A percentile compares a stretch with the other conserved stretches of the same genome.
These are phyloP conservation scores for Wickerhamiella brachini DNA, from an alignment of 805 yeast genomes.

Conservation along the genomic window DNA sequence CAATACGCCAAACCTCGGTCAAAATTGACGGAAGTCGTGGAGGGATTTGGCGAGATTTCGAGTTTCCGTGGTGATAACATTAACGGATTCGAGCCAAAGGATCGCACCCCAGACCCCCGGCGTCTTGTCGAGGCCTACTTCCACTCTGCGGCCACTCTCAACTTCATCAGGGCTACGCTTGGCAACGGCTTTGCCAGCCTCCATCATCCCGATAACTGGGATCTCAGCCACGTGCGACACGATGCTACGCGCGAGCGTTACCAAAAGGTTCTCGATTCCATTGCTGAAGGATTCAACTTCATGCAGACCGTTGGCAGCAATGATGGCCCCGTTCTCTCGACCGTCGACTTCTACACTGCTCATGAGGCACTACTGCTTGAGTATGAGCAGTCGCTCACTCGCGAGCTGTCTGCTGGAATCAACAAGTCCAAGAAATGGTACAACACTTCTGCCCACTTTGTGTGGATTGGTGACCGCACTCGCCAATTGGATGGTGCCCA, in stretches of 20 bases:
- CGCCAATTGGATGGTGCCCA: slow-evolving; percentile 33
- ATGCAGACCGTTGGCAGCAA: slow-evolving; percentile 30
- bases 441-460: slow-evolving; percentile 31
- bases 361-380: slow-evolving; percentile 32
- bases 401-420: slow-evolving; percentile 12
- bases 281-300: slow-evolving; percentile 27
- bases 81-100: slow-evolving; percentile 28
- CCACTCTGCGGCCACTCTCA: slow-evolving; percentile 33
- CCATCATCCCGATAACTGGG: slow-evolving; percentile 29
- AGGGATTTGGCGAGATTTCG: slow-evolving; percentile 27
- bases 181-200: slow-evolving; percentile 30
- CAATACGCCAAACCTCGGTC: slow-evolving; percentile 34
- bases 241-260: slow-evolving; percentile 27
- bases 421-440: slow-evolving; percentile 23
- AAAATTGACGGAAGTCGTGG: slow-evolving; percentile 29
- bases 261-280: slow-evolving; percentile 24
- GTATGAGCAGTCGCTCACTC: slow-evolving; percentile 29
- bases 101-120: slow-evolving; percentile 29
- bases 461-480: slow-evolving; percentile 34
- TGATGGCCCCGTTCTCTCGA: slow-evolving; percentile 16
- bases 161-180: slow-evolving; percentile 26
- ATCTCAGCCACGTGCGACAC: slow-evolving; percentile 27
- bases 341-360: slow-evolving; percentile 29
- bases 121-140: slow-evolving; percentile 30
- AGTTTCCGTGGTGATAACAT: slow-evolving; percentile 33